Percentiles rank a stretch among this genome's conserved stretches.
Evolutionary conservation across 192 early-diverging fungal genomes (phyloP).

Genomic region (Coemansia sp.): DNA sequence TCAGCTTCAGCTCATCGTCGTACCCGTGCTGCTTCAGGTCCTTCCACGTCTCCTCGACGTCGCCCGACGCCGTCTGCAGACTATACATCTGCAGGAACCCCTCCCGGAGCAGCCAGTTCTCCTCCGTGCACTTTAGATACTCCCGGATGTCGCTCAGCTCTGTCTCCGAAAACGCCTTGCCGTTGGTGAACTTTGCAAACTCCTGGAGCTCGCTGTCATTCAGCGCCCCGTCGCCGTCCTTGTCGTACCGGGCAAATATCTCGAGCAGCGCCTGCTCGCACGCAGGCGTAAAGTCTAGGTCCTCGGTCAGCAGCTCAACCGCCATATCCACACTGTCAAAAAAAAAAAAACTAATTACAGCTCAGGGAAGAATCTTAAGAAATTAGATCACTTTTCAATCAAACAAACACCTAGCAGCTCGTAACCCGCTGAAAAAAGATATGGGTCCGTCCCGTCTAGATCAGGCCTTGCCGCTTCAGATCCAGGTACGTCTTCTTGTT

Average conservation of each 20-base stretch:
- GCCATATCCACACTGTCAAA: constrained; percentile 12
- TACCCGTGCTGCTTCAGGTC: constrained; percentile 65
- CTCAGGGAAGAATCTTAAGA: no score
- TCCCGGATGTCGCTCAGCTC: constrained; percentile 61
- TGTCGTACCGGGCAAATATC: constrained; percentile 62
- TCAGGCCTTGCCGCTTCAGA: constrained; percentile 76
- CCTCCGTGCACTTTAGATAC: constrained; percentile 62
- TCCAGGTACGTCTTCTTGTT: constrained; percentile 85
- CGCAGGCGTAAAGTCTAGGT: constrained; percentile 51
- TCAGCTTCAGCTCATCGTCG: constrained; percentile 18
- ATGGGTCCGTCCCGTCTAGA: constrained; percentile 50
- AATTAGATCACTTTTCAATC: no score
- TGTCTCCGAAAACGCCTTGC: constrained; percentile 44
- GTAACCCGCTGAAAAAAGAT: not conserved
- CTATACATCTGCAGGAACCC: constrained; percentile 85
- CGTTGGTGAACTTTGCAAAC: constrained; percentile 60
- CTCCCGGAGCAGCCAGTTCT: constrained; percentile 56
- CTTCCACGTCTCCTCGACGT: constrained; percentile 70
- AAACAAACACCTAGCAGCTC: no score
- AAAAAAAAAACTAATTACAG: not conserved
- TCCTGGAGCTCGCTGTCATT: constrained; percentile 53
- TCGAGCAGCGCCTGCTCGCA: constrained; percentile 54
- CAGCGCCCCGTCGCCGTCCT: constrained; percentile 56
- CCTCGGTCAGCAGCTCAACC: constrained; percentile 40
- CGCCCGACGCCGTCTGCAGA: constrained; percentile 59